Evolutionary conservation across 345 rosid species (phyloP), one percentile per base, ranked within the genome.

Genomic region (Brassica cretica): DNA sequence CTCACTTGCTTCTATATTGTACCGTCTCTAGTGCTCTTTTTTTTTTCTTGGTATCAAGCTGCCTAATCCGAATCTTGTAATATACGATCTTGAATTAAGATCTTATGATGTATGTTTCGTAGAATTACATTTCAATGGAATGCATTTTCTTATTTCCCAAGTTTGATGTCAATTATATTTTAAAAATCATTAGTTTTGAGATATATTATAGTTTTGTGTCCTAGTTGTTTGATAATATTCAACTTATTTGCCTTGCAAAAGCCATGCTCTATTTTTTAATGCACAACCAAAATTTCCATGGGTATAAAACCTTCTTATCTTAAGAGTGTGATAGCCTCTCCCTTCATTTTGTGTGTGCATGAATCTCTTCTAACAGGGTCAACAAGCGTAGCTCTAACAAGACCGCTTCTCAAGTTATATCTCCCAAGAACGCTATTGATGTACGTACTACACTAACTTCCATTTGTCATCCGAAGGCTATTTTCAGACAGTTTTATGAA

Each of bases 401-500:
- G 86, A 81, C 76, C 95, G 25, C 91, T 94, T 84, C 90, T 94
- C 4, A 94, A 94, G 64, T 91, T 92, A 81, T 92, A 94, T 84
- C 93, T 94, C 35, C 98, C 98, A 30, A 90, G 98, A 19, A 89
- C 90, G 2, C 88, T 94, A 41, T 87, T 90, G 46, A 92, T 94
- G 14, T 46, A 46, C 15, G 53, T 46, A 46, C 53, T 46, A 46
- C 53, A 46, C 15, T 46, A 46, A 46, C 5, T 12, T 46, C 53
- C 53, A 87, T 69, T 89, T 90, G 49, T 89, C 98, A 6, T 81
- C 88, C 0, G 97, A 92, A 82, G 93, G 97, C 35, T 94, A 94
- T 78, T 94, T 94, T 79, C 98, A 94, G 83, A 88, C 97, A 6
- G 97, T 92, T 11, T 77, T 91, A 69, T 94, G 95, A 88, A 94